Conservation (phyloP, 1,139 yeast genomes). For the Casaregolazyma suthepensis region DNA sequence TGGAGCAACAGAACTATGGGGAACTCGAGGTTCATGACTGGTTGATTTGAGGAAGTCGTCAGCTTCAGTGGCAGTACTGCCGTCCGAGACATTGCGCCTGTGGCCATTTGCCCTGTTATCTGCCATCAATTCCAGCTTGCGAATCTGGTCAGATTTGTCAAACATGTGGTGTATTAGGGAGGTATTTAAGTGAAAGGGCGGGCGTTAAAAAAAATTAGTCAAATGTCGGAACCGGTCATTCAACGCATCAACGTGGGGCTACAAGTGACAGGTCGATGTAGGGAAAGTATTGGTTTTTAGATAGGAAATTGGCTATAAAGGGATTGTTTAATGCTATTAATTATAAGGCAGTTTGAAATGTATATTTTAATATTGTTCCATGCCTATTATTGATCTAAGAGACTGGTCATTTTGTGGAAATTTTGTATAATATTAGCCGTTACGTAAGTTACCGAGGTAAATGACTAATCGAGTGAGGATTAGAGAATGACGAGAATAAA, state of each 20-base stretch:
- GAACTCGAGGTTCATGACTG: constrained; percentile 17
- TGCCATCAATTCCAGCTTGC: neutral
- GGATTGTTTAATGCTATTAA: too few relatives aligned
- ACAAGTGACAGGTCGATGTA: neutral
- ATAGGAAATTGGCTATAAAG: too few relatives aligned
- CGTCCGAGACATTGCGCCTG: neutral
- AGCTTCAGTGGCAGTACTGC: neutral
- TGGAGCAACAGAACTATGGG: constrained; percentile 20
- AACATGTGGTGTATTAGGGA: neutral
- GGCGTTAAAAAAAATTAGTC: neutral
- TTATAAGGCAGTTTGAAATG: too few relatives aligned
- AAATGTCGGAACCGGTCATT: neutral
- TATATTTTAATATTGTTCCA: too few relatives aligned
- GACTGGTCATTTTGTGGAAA: too few relatives aligned
- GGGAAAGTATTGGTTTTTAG: neutral
- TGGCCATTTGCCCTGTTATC: neutral
- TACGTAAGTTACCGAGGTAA: too few relatives aligned
- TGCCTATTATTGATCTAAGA: too few relatives aligned
- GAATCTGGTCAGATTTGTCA: neutral
- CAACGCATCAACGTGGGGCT: neutral
- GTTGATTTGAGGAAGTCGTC: neutral
- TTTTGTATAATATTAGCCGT: too few relatives aligned
- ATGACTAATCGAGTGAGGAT: too few relatives aligned
- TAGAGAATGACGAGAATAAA: too few relatives aligned
- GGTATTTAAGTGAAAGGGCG: neutral